These are phyloP conservation scores for Ophiostoma sp. DNA, from an alignment of 2,329 filamentous ascomycete species.

Conservation along the genomic window DNA sequence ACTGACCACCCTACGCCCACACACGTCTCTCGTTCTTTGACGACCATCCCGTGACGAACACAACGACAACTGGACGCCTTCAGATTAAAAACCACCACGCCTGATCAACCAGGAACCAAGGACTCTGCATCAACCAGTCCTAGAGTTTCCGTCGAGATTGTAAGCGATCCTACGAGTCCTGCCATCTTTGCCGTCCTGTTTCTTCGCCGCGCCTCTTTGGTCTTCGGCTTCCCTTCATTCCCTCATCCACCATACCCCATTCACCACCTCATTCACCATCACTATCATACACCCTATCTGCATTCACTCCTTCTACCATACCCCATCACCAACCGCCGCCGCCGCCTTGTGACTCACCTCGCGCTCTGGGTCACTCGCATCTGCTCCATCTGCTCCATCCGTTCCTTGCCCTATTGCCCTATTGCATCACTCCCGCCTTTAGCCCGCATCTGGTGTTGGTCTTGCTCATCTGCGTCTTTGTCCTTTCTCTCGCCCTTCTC, in stretches of 20 bases:
- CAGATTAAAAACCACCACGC: neutral
- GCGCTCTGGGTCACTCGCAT: neutral
- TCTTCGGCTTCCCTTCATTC: neutral
- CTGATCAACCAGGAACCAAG: neutral
- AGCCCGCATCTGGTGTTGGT: neutral
- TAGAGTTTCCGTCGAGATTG: slow-evolving; percentile 2
- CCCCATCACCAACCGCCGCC: neutral
- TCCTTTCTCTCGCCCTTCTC: neutral
- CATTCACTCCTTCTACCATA: neutral
- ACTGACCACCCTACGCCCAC: too few relatives aligned
- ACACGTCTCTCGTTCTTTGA: too few relatives aligned
- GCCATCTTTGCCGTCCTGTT: neutral
- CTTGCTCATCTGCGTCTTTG: neutral
- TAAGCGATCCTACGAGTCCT: neutral
- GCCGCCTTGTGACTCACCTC: slow-evolving; percentile 9
- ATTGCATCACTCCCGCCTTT: slow-evolving; percentile 3
- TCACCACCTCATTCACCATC: neutral
- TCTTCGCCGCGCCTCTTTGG: neutral
- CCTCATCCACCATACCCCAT: neutral
- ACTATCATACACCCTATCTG: neutral
- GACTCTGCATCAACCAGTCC: neutral
- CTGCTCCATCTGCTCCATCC: slow-evolving; percentile 12
- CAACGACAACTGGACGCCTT: neutral
- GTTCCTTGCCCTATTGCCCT: neutral
- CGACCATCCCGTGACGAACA: neutral